Conservation (phyloP, 2,329 filamentous ascomycete genomes). For the Fusarium napiforme region DNA sequence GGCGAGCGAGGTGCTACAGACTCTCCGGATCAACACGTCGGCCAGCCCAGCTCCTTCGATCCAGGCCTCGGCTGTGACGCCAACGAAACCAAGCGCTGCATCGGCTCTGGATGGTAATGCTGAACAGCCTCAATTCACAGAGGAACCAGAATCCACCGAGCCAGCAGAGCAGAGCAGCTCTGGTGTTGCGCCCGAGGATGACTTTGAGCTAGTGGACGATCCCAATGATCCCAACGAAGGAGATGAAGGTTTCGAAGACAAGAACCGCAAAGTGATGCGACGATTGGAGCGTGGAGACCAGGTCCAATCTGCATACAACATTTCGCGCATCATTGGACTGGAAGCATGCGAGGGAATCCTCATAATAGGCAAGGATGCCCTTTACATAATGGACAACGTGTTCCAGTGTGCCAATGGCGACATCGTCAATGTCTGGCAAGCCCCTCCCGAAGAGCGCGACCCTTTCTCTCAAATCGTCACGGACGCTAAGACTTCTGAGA, state of each 20-base stretch:
- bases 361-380: constrained; percentile 88
- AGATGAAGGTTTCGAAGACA: constrained; percentile 88
- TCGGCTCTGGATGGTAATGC: constrained; percentile 35
- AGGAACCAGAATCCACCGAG: constrained; percentile 42
- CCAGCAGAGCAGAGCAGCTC: constrained; percentile 32
- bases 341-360: constrained; percentile 94
- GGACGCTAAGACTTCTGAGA: constrained; percentile 69
- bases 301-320: constrained; percentile 93
- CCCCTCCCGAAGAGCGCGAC: constrained; percentile 89
- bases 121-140: constrained; percentile 31
- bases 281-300: constrained; percentile 90
- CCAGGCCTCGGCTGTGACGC: constrained; percentile 28
- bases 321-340: constrained; percentile 91
- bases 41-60: constrained; percentile 36
- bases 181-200: constrained; percentile 74
- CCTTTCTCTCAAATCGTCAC: constrained; percentile 95
- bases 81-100: constrained; percentile 31
- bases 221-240: constrained; percentile 83
- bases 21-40: constrained; percentile 50
- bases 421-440: constrained; percentile 96
- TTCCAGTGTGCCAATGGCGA: constrained; percentile 96
- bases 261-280: constrained; percentile 97
- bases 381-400: constrained; percentile 96
- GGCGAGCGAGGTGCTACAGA: constrained; percentile 56
- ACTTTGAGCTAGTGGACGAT: constrained; percentile 95